Conservation (phyloP, 768 basidiomycete species). For the Leccinum disarticulatum region DNA sequence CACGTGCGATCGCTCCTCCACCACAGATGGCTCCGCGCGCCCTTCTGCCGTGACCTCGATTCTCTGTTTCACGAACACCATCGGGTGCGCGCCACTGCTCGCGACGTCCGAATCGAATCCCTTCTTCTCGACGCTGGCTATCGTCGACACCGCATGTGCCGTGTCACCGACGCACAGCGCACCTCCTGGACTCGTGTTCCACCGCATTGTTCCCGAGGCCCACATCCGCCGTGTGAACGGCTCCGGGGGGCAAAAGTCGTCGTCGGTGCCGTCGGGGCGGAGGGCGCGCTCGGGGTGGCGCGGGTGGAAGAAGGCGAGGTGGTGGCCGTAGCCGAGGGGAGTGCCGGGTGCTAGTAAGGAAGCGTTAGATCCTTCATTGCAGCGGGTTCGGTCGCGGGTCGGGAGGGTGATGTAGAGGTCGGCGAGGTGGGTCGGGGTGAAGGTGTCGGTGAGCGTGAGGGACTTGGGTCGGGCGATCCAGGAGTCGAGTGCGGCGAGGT, state of each 20-base stretch:
- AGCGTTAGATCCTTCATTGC: constrained; percentile 32
- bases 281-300: constrained; percentile 56
- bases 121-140: constrained; percentile 59
- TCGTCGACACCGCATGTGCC: constrained; percentile 47
- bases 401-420: constrained; percentile 72
- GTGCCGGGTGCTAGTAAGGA: constrained; percentile 40
- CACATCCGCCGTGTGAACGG: constrained; percentile 83
- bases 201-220: constrained; percentile 69
- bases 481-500: constrained; percentile 39
- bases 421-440: constrained; percentile 56
- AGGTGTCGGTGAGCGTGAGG: constrained; percentile 46
- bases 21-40: constrained; percentile 44
- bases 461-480: constrained; percentile 55
- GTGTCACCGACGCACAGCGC: constrained; percentile 55
- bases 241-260: constrained; percentile 66
- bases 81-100: constrained; percentile 51
- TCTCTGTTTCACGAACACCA: constrained; percentile 72
- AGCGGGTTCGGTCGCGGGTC: constrained; percentile 60
- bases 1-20: constrained; percentile 69
- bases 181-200: constrained; percentile 41
- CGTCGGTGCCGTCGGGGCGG: constrained; percentile 70
- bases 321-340: constrained; percentile 60
- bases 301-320: constrained; percentile 74
- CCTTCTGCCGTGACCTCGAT: constrained; percentile 52
- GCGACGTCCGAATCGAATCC: constrained; percentile 45